Evolutionary conservation across 1,139 yeast genomes (phyloP).

Genomic region (Saccharomycopsis hybrid): DNA sequence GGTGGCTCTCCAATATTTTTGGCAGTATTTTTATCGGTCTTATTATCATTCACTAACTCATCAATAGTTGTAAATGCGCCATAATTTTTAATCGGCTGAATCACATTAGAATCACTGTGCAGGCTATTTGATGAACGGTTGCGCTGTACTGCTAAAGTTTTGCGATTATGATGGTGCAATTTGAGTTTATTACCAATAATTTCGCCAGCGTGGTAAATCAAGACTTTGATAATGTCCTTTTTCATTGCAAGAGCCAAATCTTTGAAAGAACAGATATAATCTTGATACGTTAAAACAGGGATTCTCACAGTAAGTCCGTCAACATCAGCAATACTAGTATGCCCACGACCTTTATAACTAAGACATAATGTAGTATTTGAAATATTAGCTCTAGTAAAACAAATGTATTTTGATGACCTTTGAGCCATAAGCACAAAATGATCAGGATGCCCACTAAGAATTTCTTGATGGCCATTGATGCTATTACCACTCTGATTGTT

Average conservation of each 20-base stretch:
- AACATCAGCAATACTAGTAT: constrained; percentile 53
- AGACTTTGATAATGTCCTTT: constrained; percentile 43
- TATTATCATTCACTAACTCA: neutral
- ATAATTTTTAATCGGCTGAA: neutral
- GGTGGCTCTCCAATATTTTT: neutral
- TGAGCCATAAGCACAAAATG: constrained; percentile 44
- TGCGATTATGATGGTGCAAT: constrained; percentile 14
- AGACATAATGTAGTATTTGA: constrained; percentile 35
- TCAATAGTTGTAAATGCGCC: neutral
- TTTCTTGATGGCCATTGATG: too few relatives aligned
- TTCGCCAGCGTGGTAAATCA: constrained; percentile 53
- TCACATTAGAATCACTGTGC: too few relatives aligned
- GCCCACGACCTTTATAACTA: constrained; percentile 55
- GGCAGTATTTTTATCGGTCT: neutral
- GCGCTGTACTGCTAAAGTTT: too few relatives aligned
- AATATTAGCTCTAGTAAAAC: constrained; percentile 22
- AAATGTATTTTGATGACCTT: constrained; percentile 52
- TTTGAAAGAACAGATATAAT: constrained; percentile 44
- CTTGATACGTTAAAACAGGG: constrained; percentile 45
- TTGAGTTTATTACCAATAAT: constrained; percentile 50
- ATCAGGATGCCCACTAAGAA: neutral
- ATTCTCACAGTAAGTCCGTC: constrained; percentile 47
- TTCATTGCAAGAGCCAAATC: constrained; percentile 51
- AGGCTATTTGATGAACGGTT: too few relatives aligned
- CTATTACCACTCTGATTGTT: too few relatives aligned